Evolutionary conservation across 2,329 filamentous ascomycete genomes (phyloP).

Genomic region (Cladosporium phlei): DNA sequence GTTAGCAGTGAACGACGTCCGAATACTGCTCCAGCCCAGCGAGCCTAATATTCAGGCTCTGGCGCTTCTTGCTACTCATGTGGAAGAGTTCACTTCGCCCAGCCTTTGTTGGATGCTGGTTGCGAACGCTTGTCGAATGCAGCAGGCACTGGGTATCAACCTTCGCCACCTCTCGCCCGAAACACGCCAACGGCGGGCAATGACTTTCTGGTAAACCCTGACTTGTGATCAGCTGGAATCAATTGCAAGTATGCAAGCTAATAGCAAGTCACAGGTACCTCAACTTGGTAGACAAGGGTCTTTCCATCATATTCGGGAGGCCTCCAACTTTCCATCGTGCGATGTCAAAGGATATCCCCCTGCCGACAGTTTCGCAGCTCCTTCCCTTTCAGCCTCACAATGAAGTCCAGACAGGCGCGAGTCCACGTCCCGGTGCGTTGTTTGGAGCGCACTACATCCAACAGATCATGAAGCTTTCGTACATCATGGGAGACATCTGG

Average conservation of each 20-base stretch:
- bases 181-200: constrained; percentile 17
- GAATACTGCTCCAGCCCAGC: constrained; percentile 21
- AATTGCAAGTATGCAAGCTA: too few species aligned
- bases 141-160: constrained; percentile 21
- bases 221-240: too few species aligned
- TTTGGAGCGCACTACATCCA: constrained; percentile 22
- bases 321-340: constrained; percentile 21
- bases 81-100: constrained; percentile 24
- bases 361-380: constrained; percentile 20
- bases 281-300: constrained; percentile 21
- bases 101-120: constrained; percentile 24
- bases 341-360: constrained; percentile 16
- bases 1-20: constrained; percentile 24
- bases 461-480: constrained; percentile 16
- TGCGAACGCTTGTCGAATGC: constrained; percentile 23
- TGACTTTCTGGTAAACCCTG: constrained; percentile 26
- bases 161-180: constrained; percentile 16
- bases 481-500: constrained; percentile 19
- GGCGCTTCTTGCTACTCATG: constrained; percentile 19
- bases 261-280: too few species aligned
- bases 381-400: constrained; percentile 16
- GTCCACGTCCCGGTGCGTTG: constrained; percentile 8
- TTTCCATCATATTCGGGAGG: constrained; percentile 21
- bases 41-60: constrained; percentile 23
- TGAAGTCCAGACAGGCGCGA: not conserved